These are phyloP conservation scores for Fonsecaea multimorphosa DNA, from an alignment of 2,329 filamentous ascomycete species.

Conservation along the genomic window DNA sequence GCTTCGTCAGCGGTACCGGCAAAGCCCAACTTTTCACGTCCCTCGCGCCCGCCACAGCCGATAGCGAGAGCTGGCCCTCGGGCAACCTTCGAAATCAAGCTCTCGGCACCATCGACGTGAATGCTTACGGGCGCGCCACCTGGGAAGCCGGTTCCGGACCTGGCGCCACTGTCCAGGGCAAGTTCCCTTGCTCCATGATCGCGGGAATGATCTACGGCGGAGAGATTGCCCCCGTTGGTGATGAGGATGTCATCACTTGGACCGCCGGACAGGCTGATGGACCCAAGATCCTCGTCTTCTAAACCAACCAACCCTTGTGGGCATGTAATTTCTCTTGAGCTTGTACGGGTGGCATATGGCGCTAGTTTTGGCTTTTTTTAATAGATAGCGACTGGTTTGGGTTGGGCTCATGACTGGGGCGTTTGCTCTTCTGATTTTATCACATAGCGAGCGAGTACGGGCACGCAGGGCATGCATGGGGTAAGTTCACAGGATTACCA, in stretches of 20 bases:
- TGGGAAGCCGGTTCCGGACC: slow-evolving; percentile 31
- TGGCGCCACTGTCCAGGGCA: slow-evolving; percentile 25
- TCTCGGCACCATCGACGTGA: slow-evolving; percentile 33
- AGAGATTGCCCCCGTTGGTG: slow-evolving; percentile 30
- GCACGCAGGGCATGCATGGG: background rate
- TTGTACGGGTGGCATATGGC: background rate
- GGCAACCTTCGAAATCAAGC: slow-evolving; percentile 38
- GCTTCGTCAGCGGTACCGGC: slow-evolving; percentile 23
- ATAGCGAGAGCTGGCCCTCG: slow-evolving; percentile 34
- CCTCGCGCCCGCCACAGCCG: slow-evolving; percentile 33
- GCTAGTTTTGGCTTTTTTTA: background rate
- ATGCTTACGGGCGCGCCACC: slow-evolving; percentile 25
- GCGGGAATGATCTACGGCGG: slow-evolving; percentile 29
- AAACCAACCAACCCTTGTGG: background rate
- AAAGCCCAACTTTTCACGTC: slow-evolving; percentile 38
- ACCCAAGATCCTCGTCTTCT: slow-evolving; percentile 28
- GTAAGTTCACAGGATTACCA: background rate
- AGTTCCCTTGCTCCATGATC: slow-evolving; percentile 28
- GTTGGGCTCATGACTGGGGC: background rate
- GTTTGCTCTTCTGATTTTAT: background rate
- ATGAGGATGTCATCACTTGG: slow-evolving; percentile 27
- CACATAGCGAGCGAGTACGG: background rate
- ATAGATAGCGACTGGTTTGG: too few species aligned
- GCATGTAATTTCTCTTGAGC: too few species aligned
- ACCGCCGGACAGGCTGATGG: slow-evolving; percentile 21